Base-by-base conservation (phyloP, 192 early-diverging fungal species). In the Coemansia sp. region DNA sequence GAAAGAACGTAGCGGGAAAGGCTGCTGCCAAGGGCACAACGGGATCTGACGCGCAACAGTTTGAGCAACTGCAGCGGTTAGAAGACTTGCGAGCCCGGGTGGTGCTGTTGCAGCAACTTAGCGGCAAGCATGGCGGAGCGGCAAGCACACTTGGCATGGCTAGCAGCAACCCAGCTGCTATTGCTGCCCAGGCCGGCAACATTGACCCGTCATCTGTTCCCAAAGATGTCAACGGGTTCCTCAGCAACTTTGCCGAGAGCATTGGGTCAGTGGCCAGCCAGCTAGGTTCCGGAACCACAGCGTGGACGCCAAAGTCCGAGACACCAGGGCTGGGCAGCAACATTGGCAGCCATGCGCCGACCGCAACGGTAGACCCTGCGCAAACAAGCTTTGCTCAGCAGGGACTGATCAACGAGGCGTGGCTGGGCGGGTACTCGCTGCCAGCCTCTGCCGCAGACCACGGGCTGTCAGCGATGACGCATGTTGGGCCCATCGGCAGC, bases 221-320 rank as follows among this genome's bases (percentile, higher is more conserved):
- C 14, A 66, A 40, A 11, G 72, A 80, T 19, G 68, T 71, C n/a
- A 67, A 56, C 28, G 78, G 74, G 19, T 81, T 81, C 40, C 57
- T 81, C 28, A 71, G 48, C 48, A 75, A 56, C 55, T 81, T 81
- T 72, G 78, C 78, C 0, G 74, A 71, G 10, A 81, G 73, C 42
- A 71, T 81, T 7, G 78, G 78, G 2, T 64, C 74, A 0, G 59
- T 75, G 5, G 74, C 78, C 15, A 75, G 48, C 64, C 78, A 81
- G 46, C 66, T 81, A 0, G 77, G 72, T 14, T 4, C 57, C 3
- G 37, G 10, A 4, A 3, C 23, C 5, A 8, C 38, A 47, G 22
- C 34, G 57, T 31, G 25, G 26, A 12, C 25, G 52, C 23, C 52
- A 17, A 54, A 54, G 52, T 15, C 52, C 25, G 52, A 54, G 52